These are phyloP conservation scores for Linderina pennispora DNA, from an alignment of 192 early-diverging fungal species.

Conservation along the genomic window DNA sequence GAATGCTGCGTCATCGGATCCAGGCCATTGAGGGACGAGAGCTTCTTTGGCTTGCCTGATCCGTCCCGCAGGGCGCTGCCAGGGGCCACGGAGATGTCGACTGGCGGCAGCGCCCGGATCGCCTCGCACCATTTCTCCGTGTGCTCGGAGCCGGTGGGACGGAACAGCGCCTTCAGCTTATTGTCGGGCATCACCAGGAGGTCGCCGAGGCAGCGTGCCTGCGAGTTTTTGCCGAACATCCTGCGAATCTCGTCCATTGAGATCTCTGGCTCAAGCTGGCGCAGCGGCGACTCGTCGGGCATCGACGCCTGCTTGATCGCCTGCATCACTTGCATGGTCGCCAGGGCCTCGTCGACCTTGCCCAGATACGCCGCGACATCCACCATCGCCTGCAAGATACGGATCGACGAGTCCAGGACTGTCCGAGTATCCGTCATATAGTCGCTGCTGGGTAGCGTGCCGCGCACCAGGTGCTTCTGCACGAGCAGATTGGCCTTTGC, in stretches of 20 bases:
- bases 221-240: neutral
- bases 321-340: slow-evolving; percentile 80
- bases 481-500: slow-evolving; percentile 86
- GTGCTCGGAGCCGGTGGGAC: neutral
- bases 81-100: slow-evolving; percentile 14
- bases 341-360: slow-evolving; percentile 54
- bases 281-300: slow-evolving; percentile 66
- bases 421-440: slow-evolving; percentile 86
- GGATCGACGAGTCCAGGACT: slow-evolving; percentile 88
- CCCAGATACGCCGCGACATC: slow-evolving; percentile 76
- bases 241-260: slow-evolving; percentile 9
- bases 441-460: slow-evolving; percentile 78
- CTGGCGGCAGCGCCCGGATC: slow-evolving; percentile 24
- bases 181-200: slow-evolving; percentile 36
- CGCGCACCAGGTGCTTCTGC: slow-evolving; percentile 82
- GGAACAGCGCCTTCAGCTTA: slow-evolving; percentile 12
- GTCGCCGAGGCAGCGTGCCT: slow-evolving; percentile 19
- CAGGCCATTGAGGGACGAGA: slow-evolving; percentile 11
- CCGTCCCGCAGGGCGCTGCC: neutral
- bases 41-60: slow-evolving; percentile 1
- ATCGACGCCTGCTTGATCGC: slow-evolving; percentile 89
- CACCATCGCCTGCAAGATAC: slow-evolving; percentile 92
- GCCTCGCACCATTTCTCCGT: slow-evolving; percentile 23
- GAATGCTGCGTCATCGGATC: slow-evolving; percentile 38
- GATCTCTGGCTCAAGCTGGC: slow-evolving; percentile 55